Evolutionary conservation across 2,329 filamentous ascomycete genomes (phyloP).

Genomic region (Arthrobotrys musiformis): DNA sequence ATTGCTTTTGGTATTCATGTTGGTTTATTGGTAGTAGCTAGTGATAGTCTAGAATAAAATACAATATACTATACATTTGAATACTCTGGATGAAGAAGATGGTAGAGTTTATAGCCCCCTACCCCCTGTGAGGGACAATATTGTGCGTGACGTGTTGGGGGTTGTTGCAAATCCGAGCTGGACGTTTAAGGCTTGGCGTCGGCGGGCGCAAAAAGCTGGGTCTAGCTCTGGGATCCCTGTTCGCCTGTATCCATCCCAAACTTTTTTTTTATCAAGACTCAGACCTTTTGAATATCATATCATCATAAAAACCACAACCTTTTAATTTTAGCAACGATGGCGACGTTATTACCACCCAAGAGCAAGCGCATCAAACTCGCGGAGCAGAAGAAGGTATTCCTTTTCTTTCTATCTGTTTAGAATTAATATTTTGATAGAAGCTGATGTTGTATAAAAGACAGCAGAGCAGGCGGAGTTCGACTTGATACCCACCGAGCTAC

Average conservation of each 20-base stretch:
- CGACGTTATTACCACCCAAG: conserved; percentile 59
- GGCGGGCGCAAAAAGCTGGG: background rate
- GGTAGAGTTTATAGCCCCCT: too few relatives aligned
- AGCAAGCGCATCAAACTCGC: conserved; percentile 59
- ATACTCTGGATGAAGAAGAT: too few relatives aligned
- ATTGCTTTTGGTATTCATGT: background rate
- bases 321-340: conserved; percentile 49
- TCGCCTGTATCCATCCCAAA: background rate
- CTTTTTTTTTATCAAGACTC: conserved; percentile 12
- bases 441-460: conserved; percentile 15
- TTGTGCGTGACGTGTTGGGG: background rate
- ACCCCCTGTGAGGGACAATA: too few relatives aligned
- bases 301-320: conserved; percentile 16
- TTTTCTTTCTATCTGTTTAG: too few relatives aligned
- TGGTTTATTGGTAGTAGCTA: conserved; percentile 3
- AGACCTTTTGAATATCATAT: conserved; percentile 9
- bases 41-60: conserved; percentile 6
- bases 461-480: conserved; percentile 58
- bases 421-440: too few relatives aligned
- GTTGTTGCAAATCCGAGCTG: too few relatives aligned
- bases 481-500: conserved; percentile 57
- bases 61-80: too few relatives aligned
- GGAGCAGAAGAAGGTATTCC: conserved; percentile 57
- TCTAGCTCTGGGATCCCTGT: background rate
- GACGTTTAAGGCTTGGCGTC: background rate